These are phyloP conservation scores for Hypholoma fasciculare DNA, from an alignment of 768 basidiomycete genomes.

Conservation along the genomic window DNA sequence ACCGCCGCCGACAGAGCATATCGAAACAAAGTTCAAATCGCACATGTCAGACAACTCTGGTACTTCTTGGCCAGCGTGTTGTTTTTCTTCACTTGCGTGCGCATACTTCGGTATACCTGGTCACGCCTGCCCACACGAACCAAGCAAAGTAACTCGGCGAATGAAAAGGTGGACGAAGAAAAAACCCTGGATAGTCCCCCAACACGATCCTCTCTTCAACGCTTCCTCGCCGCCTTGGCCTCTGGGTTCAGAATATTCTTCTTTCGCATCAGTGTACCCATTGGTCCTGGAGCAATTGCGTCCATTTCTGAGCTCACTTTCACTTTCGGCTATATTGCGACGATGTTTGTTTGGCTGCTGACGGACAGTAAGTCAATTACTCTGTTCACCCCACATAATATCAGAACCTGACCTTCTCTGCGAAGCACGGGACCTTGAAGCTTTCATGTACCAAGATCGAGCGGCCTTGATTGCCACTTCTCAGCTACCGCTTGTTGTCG, in stretches of 20 bases:
- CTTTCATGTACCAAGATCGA: constrained; percentile 33
- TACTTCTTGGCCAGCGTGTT: constrained; percentile 36
- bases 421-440: constrained; percentile 33
- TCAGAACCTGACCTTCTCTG: constrained; percentile 14
- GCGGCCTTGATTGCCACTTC: constrained; percentile 44
- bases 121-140: constrained; percentile 2
- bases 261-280: constrained; percentile 48
- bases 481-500: constrained; percentile 53
- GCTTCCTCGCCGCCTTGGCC: constrained; percentile 35
- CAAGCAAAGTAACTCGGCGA: neutral
- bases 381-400: neutral
- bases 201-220: constrained; percentile 13
- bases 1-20: constrained; percentile 32
- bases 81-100: constrained; percentile 34
- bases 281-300: constrained; percentile 36
- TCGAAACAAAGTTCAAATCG: constrained; percentile 33
- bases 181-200: constrained; percentile 1
- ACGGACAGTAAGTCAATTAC: constrained; percentile 38
- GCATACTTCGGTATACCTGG: constrained; percentile 21
- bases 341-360: constrained; percentile 44
- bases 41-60: constrained; percentile 42
- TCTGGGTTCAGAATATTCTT: constrained; percentile 48
- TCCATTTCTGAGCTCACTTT: constrained; percentile 47
- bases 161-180: constrained; percentile 23
- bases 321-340: constrained; percentile 43